phyloP scores from a whole-genome alignment of 2,329 filamentous ascomycete species.

The Colletotrichum horii region DNA sequence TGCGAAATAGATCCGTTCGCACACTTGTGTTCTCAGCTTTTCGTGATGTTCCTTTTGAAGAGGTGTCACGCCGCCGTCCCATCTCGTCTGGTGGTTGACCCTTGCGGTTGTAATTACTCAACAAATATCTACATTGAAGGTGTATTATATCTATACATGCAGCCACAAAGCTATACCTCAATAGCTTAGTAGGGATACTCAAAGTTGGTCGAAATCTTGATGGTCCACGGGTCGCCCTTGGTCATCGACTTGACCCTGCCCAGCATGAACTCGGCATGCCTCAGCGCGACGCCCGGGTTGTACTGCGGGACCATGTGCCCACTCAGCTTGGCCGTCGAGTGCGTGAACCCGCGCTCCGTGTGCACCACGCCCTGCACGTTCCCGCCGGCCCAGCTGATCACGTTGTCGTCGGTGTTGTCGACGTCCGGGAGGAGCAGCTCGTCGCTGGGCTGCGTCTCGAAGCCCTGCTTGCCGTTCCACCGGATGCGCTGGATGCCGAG shows the following conservation, averaged over 20 bases:
- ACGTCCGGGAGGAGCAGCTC: constrained; percentile 69
- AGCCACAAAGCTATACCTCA: neutral
- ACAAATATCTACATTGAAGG: neutral
- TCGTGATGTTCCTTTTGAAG: neutral
- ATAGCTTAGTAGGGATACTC: neutral
- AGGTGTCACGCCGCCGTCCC: no score
- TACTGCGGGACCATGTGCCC: constrained; percentile 77
- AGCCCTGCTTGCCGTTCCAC: constrained; percentile 74
- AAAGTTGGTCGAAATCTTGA: constrained; percentile 1
- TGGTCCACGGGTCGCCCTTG: neutral
- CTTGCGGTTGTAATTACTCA: neutral
- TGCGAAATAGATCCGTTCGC: neutral
- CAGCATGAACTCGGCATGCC: constrained; percentile 77
- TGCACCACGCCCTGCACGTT: constrained; percentile 74
- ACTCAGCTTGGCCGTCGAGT: constrained; percentile 64
- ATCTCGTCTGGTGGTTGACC: no score
- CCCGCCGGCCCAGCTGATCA: constrained; percentile 54
- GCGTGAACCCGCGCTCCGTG: constrained; percentile 79
- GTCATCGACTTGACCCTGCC: constrained; percentile 61
- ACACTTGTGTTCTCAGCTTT: neutral
- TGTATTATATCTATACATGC: neutral
- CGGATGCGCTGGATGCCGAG: constrained; percentile 82
- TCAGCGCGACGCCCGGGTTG: constrained; percentile 68
- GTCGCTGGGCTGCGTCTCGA: constrained; percentile 62
- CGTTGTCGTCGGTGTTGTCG: constrained; percentile 33